A percentile compares a stretch with the other conserved stretches of the same genome.
These are phyloP conservation scores for Neofusicoccum umdonicola DNA, from an alignment of 2,329 filamentous ascomycete species.

Conservation along the genomic window DNA sequence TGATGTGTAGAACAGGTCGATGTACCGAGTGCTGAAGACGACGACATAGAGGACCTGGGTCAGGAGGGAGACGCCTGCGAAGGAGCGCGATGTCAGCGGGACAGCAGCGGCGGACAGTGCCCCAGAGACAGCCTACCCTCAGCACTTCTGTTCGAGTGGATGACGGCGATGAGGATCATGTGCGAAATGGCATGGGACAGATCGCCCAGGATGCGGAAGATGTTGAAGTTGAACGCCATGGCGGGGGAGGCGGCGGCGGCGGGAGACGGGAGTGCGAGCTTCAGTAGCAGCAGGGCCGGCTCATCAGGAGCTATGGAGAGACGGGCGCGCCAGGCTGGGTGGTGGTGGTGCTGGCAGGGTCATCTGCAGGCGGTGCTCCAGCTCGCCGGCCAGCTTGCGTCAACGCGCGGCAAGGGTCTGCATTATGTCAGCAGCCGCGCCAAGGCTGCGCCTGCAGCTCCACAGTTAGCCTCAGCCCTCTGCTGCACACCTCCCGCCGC, in stretches of 20 bases:
- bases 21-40: conserved; percentile 84
- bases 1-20: conserved; percentile 67
- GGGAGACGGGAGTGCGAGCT: not conserved
- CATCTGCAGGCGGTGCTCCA: conserved; percentile 1
- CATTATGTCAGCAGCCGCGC: conserved; percentile 3
- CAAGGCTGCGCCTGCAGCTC: not conserved
- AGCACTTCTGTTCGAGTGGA: conserved; percentile 82
- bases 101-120: not conserved
- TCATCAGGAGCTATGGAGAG: not conserved
- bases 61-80: conserved; percentile 78
- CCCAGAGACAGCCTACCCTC: conserved; percentile 58
- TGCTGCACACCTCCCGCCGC: not conserved
- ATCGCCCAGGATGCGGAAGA: conserved; percentile 78
- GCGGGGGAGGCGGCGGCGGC: not conserved
- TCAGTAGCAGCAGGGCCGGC: conserved; percentile 4
- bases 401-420: conserved; percentile 5
- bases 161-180: conserved; percentile 85
- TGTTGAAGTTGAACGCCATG: conserved; percentile 37
- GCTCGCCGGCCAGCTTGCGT: conserved; percentile 11
- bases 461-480: not conserved
- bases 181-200: conserved; percentile 83
- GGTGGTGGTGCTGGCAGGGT: not conserved
- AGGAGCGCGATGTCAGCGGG: not conserved
- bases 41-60: conserved; percentile 83
- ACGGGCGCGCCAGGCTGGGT: not conserved